Evolutionary conservation across 129 eudicot genomes (phyloP).

Genomic region (Arctium lappa): DNA sequence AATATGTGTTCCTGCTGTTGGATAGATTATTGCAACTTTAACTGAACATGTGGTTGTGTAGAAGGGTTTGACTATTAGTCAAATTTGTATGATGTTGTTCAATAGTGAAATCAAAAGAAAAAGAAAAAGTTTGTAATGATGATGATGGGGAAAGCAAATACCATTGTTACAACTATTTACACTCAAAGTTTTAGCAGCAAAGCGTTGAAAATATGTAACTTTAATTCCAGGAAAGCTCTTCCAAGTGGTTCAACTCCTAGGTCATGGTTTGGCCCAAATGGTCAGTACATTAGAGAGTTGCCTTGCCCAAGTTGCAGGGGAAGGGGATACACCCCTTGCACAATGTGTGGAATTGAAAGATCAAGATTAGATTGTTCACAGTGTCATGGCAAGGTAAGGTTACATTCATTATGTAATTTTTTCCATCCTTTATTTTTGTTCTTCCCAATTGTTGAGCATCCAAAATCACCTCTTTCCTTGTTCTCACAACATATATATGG

Average conservation of each 20-base stretch:
- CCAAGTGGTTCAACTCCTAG: slow-evolving; percentile 57
- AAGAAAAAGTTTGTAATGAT: neutral
- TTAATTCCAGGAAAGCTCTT: slow-evolving; percentile 47
- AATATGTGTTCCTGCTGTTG: neutral
- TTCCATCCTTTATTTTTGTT: neutral
- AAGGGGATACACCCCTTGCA: slow-evolving; percentile 91
- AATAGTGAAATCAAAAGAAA: neutral
- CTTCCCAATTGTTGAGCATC: neutral
- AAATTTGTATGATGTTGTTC: neutral
- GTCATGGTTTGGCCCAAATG: slow-evolving; percentile 99
- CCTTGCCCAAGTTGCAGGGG: slow-evolving; percentile 99
- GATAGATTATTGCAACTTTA: neutral
- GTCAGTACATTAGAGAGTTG: slow-evolving; percentile 86
- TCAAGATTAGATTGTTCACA: slow-evolving; percentile 75
- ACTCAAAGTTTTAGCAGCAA: slow-evolving; percentile 6
- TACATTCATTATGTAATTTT: neutral
- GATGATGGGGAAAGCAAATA: neutral
- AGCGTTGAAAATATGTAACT: neutral
- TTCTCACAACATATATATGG: neutral
- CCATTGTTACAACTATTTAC: neutral
- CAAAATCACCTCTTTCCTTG: neutral
- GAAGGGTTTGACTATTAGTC: slow-evolving; percentile 2
- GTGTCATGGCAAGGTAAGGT: slow-evolving; percentile 83
- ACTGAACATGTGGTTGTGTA: neutral
- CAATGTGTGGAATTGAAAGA: slow-evolving; percentile 91